phyloP scores from a whole-genome alignment of 352 stramenopile genomes.

The Thalassiosira hispida region DNA sequence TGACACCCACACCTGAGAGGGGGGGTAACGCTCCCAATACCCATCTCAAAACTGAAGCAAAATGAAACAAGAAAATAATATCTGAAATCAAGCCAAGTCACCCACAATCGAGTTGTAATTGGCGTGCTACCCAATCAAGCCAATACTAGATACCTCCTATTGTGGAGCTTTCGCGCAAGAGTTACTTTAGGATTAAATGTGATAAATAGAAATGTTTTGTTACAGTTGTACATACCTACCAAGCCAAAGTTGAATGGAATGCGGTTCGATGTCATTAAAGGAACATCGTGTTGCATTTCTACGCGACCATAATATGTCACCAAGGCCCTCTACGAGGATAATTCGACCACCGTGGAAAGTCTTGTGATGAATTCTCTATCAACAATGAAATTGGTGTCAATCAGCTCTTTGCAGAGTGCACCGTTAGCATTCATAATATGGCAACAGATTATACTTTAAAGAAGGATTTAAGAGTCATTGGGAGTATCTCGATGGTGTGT shows the following conservation, averaged over 20 bases:
- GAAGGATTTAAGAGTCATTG: background rate
- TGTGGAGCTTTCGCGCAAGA: too few species aligned
- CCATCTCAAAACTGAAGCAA: slow-evolving; percentile 5
- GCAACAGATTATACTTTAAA: background rate
- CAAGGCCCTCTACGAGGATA: slow-evolving; percentile 18
- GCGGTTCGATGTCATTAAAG: too few species aligned
- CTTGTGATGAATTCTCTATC: slow-evolving; percentile 8
- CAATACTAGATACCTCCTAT: too few species aligned
- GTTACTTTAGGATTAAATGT: too few species aligned
- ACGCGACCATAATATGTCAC: slow-evolving; percentile 9
- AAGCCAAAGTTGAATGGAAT: too few species aligned
- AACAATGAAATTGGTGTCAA: slow-evolving; percentile 1
- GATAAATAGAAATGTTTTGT: too few species aligned
- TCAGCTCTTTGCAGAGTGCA: slow-evolving; percentile 5
- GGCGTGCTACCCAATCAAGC: too few species aligned
- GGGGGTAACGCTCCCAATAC: background rate
- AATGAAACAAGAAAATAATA: slow-evolving; percentile 8
- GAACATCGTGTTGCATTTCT: too few species aligned
- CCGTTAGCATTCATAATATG: background rate
- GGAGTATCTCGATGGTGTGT: background rate
- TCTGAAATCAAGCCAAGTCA: too few species aligned
- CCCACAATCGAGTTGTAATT: too few species aligned
- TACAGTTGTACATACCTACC: too few species aligned
- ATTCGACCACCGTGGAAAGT: background rate
- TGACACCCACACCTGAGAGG: background rate